Base-by-base conservation (phyloP, 2,329 filamentous ascomycete genomes). In the Trichoderma gracile region DNA sequence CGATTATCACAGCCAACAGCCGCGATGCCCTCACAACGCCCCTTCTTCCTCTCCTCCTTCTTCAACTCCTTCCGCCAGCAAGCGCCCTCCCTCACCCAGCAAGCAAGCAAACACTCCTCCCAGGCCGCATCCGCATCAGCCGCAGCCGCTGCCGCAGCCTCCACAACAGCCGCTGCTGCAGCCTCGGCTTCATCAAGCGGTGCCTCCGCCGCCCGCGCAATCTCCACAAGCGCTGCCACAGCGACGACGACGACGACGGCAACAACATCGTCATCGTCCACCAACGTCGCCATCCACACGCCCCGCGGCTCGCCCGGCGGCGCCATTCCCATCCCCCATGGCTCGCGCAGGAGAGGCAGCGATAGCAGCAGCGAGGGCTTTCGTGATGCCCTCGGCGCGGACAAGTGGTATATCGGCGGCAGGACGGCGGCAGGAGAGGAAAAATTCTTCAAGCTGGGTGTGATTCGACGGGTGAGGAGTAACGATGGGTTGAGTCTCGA, bases 381-480 rank as follows among this genome's bases (percentile, higher is more conserved):
- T 74, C 81, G 89, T 59, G 90, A 93, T 67, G 88, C 87, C 42
- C 76, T 87, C 55, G 89, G 88, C 2, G 84, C 85, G 1, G 90
- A 93, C 68, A 92, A 91, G 77, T 92, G 90, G 89, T 93, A 93
- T 72, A 90, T 93, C 62, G 90, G 90, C 23, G 90, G 90, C 7
- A 80, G 89, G 72, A 93, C 90, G 30, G 89, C 90, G 1, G 83
- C 79, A 1, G 90, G 90, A n/a, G 90, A 93, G 72, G 90, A 93
- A 74, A 85, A 86, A 71, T 93, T 92, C 78, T 93, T 93, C 76
- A 92, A 92, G 78, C 78, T 93, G 50, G 90, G 89, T 49, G 90
- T 93, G 68, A 86, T 93, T 55, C 85, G 87, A 73, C 80, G 89
- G 63, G 86, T 91, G 64, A 81, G 86, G 72, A 93, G 90, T 74